Base-by-base conservation (phyloP, 1,139 yeast species). In the Candida tropicalis region DNA sequence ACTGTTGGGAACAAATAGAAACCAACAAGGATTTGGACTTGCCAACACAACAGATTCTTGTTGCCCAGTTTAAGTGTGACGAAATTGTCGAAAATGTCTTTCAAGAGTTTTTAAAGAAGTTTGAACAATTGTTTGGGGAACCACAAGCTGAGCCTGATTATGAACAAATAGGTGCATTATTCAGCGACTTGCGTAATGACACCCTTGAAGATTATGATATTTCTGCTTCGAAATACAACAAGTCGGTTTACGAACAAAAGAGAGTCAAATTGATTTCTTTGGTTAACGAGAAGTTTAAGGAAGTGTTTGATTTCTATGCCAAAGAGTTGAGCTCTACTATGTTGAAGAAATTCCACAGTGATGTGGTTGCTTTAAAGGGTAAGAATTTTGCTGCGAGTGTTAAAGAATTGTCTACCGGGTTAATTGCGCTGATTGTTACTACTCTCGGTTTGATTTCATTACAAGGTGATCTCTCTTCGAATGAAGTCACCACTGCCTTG, bases 31-130 rank as follows among this genome's bases (percentile, higher is more conserved):
- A 93, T 60, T 77, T 93, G 54, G 99, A 93, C 65, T 75, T 93
- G 54, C 99, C 99, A 20, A 91, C 98, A 0, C 99, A 93, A 61
- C 99, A 93, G 62, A 87, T 89, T 36, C 71, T 93, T 47, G 98
- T 93, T 15, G 96, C 99, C 4, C 82, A 93, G 54, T 93, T 89
- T 67, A 82, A 96, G 58, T 93, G 99, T 63, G 96, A 91, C 56
- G 99, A 93, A 62, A 87, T 95, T 41, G 77, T 82, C 22, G 65
- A 69, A 23, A 67, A 65, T 32, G 74, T 82, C 1, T 80, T 66
- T 57, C 72, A 68, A 5, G 70, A 66, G 12, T 85, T 84, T 57
- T 63, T 67, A 20, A 49, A 45, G 1, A 66, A 64, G 22, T 71
- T 71, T 40, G 52, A 54, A 2, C 62, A 54, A n/a, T 48, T 56